phyloP scores from a whole-genome alignment of 495 filamentous ascomycete species.

The Amniculicola lignicola region DNA sequence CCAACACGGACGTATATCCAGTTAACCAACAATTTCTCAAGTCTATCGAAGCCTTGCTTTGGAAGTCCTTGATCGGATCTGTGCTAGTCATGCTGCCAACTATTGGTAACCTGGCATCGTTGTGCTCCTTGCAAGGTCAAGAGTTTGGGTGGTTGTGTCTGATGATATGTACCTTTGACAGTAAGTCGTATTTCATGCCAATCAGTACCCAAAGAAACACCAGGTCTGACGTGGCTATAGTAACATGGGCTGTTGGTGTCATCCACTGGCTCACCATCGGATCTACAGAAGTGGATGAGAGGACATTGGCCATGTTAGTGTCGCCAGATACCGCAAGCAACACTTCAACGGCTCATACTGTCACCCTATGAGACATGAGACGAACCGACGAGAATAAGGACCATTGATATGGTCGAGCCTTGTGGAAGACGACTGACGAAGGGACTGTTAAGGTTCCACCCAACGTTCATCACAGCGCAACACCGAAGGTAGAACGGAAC shows the following conservation, averaged over 20 bases:
- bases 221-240: slow-evolving; percentile 26
- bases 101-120: slow-evolving; percentile 37
- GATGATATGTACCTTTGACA: slow-evolving; percentile 40
- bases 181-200: slow-evolving; percentile 36
- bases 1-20: slow-evolving; percentile 4
- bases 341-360: neutral
- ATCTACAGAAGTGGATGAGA: slow-evolving; percentile 28
- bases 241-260: slow-evolving; percentile 37
- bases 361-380: no score
- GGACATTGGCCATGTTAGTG: slow-evolving; percentile 11
- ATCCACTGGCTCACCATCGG: slow-evolving; percentile 40
- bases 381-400: no score
- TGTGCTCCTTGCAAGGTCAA: slow-evolving; percentile 32
- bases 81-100: slow-evolving; percentile 39
- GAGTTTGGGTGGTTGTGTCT: slow-evolving; percentile 44
- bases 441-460: no score
- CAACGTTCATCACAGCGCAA: no score
- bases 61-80: slow-evolving; percentile 32
- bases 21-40: slow-evolving; percentile 13
- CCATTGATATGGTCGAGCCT: no score
- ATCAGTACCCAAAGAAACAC: neutral
- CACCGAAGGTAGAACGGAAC: no score
- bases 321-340: slow-evolving; percentile 11
- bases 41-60: slow-evolving; percentile 33
- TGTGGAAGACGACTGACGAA: no score